A percentile compares a stretch with the other conserved stretches of the same genome.
Evolutionary conservation across 495 filamentous ascomycete genomes (phyloP).

Genomic region (Penicillium cosmopolitanum): DNA sequence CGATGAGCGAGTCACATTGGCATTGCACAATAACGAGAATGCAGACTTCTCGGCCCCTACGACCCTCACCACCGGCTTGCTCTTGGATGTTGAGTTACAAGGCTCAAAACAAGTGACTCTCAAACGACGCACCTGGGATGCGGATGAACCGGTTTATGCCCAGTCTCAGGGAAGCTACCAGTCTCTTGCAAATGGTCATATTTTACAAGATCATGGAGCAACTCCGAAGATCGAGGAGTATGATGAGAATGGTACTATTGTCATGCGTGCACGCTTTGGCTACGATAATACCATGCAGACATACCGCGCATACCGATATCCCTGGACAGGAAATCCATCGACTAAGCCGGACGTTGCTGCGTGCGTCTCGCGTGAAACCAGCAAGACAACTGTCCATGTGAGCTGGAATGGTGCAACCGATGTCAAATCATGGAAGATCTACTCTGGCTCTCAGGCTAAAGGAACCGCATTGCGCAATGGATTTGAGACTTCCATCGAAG

Average conservation of each 20-base stretch:
- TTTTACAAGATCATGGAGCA: constrained; percentile 46
- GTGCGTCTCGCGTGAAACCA: constrained; percentile 13
- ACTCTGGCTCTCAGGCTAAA: constrained; percentile 11
- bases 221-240: constrained; percentile 50
- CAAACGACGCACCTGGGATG: constrained; percentile 26
- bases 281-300: constrained; percentile 26
- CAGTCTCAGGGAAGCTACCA: constrained; percentile 50
- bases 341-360: constrained; percentile 24
- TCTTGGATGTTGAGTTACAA: constrained; percentile 27
- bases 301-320: constrained; percentile 28
- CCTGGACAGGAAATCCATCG: constrained; percentile 28
- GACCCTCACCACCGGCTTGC: constrained; percentile 29
- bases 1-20: constrained; percentile 21
- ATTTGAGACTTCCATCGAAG: constrained; percentile 18
- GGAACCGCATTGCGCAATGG: constrained; percentile 12
- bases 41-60: constrained; percentile 17
- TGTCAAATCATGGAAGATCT: constrained; percentile 17
- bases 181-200: constrained; percentile 41
- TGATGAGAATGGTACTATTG: constrained; percentile 23
- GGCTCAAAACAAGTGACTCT: constrained; percentile 20
- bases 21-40: constrained; percentile 37
- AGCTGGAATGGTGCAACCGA: constrained; percentile 45
- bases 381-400: constrained; percentile 24
- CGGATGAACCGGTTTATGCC: constrained; percentile 33
- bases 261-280: constrained; percentile 30